Base-by-base conservation (phyloP, 495 filamentous ascomycete genomes). In the Evernia prunastri region DNA sequence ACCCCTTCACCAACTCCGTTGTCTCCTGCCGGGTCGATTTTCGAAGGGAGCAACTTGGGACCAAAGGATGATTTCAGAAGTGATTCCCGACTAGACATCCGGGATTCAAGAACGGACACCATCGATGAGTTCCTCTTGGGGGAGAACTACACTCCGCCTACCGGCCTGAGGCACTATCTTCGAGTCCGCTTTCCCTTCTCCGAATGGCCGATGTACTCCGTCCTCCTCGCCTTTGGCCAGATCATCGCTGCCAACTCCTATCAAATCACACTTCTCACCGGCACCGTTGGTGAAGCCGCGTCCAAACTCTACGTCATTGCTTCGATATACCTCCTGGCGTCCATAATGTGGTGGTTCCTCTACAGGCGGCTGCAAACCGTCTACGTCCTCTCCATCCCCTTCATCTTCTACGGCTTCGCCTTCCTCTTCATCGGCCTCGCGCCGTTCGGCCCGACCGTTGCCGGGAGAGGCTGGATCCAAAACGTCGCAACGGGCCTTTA, bases 181-280 rank as follows among this genome's bases (percentile, higher is more conserved):
- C 75, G 79, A 59, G 65, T 81, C 61, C 79, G 78, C n/a, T 73
- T 79, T 31, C 76, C 73, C 20, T 54, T 54, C 51, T 54, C 51
- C 33, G 84, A 88, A 66, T 91, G 88, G 88, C 88, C 88, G 0
- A 66, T 90, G 13, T 91, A 91, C 74, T 83, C 86, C 7, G 79
- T 91, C 64, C 77, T 90, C 54, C 77, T 89, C 23, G 86, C 86
- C 53, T 76, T 89, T 49, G 73, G 84, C 7, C 86, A 88, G 69
- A 82, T 89, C 63, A 80, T 89, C 47, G 83, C 86, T 0, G 82
- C 84, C 56, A 88, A 86, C 70, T 86, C 83, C 0, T 86, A 87
- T 72, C 86, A 89, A 66, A 84, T 89, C 69, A 86, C 85, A 8
- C 80, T 89, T 20, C 73, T 89, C 23, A 82, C 78, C 4, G 86